Evolutionary conservation across 2,329 filamentous ascomycete genomes (phyloP), one percentile per base, ranked within the genome.

Genomic region (Huntiella decipiens): DNA sequence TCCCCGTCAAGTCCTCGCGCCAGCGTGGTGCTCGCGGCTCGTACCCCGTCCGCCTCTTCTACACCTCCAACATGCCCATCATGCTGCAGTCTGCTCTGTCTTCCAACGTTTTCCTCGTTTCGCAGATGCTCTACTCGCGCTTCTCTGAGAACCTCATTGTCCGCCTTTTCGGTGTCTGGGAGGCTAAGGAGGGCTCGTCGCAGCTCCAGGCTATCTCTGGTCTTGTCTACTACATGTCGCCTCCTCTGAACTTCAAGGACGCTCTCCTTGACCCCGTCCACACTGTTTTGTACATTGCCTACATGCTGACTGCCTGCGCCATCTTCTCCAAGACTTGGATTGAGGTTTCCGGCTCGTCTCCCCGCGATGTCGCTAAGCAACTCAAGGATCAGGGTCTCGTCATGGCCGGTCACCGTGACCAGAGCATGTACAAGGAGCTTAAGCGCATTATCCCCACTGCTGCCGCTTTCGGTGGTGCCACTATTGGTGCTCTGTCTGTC

Each of bases 291-390:
- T 98, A 98, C 70, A 85, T 96, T 54, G 73, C 79, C 54, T 98
- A 96, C 72, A 98, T 98, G 87, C 79, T 98, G 49, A 82, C 85
- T 57, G 92, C 92, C 54, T 98, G 91, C 61, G 87, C 87, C 51
- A 78, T 96, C 63, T 98, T 98, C 76, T 95, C 87, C 66, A 98
- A 98, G 83, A 98, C 92, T 46, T 98, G 91, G 91, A 98, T 98
- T 57, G 91, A 98, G 68, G 91, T 98, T 54, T 96, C 91, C 35
- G 92, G 91, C 59, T 95, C 88, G 52, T 88, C 85, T 70, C 92
- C 91, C 51, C 83, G 91, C 59, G 91, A 98, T 60, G 92, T 98
- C 54, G 91, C 91, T 58, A 98, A 98, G 78, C 91, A 96, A 70
- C 79, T 98, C 64, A 98, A 98, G 79, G 92, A 98, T 60, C 91